Conservation (phyloP, 2,329 filamentous ascomycete species). For the Microcera coccophila region DNA sequence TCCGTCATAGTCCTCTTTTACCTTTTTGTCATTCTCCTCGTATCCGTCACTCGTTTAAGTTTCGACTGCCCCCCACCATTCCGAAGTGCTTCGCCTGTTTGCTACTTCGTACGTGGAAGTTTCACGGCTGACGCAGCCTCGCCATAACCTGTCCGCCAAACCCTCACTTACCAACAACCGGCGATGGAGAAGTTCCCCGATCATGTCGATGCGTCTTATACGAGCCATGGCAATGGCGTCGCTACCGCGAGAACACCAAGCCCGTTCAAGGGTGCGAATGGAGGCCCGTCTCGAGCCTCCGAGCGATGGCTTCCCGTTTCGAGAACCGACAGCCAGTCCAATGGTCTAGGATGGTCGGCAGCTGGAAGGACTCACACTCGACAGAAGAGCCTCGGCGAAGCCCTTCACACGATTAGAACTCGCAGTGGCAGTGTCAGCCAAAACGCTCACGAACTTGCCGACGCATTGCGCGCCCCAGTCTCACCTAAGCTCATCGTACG, state of each 20-base stretch:
- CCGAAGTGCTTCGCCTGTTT: not conserved
- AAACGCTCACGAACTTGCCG: constrained; percentile 89
- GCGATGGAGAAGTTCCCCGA: constrained; percentile 58
- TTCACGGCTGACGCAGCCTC: not conserved
- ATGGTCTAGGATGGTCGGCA: constrained; percentile 23
- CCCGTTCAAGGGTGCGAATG: constrained; percentile 27
- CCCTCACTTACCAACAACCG: not conserved
- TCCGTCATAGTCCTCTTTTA: not conserved
- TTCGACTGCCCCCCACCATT: not conserved
- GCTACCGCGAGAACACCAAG: constrained; percentile 24
- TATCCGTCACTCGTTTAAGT: constrained; percentile 1
- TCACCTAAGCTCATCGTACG: constrained; percentile 82
- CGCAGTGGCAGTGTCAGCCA: constrained; percentile 83
- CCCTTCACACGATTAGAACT: constrained; percentile 76
- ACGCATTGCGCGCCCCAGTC: constrained; percentile 83
- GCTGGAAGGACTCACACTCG: constrained; percentile 55
- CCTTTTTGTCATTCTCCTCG: not conserved
- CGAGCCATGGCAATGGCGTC: constrained; percentile 18
- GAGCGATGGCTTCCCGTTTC: constrained; percentile 28
- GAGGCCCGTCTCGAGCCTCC: constrained; percentile 25
- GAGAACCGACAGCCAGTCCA: constrained; percentile 21
- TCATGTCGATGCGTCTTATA: constrained; percentile 42
- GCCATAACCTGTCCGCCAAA: not conserved
- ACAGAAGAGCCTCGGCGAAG: constrained; percentile 85
- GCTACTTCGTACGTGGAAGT: not conserved